Conservation (phyloP, 2,329 filamentous ascomycete species). For the Metarhizium sp. region DNA sequence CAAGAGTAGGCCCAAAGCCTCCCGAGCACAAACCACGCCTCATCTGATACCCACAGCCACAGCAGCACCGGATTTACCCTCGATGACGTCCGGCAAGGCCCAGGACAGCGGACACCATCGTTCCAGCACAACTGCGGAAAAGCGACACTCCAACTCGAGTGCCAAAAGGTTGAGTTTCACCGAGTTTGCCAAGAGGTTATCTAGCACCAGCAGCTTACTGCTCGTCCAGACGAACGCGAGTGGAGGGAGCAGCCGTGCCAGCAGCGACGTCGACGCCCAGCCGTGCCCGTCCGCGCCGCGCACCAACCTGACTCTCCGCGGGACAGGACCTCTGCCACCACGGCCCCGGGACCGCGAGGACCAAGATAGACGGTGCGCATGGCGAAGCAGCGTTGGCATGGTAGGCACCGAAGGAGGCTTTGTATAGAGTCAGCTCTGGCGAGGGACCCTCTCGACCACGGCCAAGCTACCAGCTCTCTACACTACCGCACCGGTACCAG, state of each 20-base stretch:
- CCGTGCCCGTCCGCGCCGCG: constrained; percentile 22
- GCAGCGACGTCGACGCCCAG: constrained; percentile 34
- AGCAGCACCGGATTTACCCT: constrained; percentile 13
- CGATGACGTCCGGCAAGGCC: constrained; percentile 4
- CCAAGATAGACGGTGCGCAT: constrained; percentile 40
- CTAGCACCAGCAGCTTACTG: constrained; percentile 50
- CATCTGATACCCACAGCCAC: constrained; percentile 26
- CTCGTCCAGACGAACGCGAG: constrained; percentile 48
- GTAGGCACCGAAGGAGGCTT: constrained; percentile 45
- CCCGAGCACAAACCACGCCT: constrained; percentile 39
- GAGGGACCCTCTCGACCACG: background rate
- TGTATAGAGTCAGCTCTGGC: background rate
- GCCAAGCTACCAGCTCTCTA: background rate
- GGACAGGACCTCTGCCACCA: constrained; percentile 16
- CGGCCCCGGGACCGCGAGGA: constrained; percentile 25
- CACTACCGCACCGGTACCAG: too few relatives aligned
- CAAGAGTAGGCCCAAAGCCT: constrained; percentile 32
- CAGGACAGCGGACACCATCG: constrained; percentile 18
- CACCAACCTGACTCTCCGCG: constrained; percentile 34
- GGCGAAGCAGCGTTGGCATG: constrained; percentile 48
- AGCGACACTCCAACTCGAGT: constrained; percentile 44
- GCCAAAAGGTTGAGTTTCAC: constrained; percentile 51
- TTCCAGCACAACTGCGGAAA: constrained; percentile 22
- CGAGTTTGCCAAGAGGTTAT: constrained; percentile 51
- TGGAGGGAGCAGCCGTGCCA: constrained; percentile 36